A percentile compares a stretch with the other conserved stretches of the same genome.
phyloP scores from a whole-genome alignment of 192 early-diverging fungal species.

The Coemansia aciculifera region DNA sequence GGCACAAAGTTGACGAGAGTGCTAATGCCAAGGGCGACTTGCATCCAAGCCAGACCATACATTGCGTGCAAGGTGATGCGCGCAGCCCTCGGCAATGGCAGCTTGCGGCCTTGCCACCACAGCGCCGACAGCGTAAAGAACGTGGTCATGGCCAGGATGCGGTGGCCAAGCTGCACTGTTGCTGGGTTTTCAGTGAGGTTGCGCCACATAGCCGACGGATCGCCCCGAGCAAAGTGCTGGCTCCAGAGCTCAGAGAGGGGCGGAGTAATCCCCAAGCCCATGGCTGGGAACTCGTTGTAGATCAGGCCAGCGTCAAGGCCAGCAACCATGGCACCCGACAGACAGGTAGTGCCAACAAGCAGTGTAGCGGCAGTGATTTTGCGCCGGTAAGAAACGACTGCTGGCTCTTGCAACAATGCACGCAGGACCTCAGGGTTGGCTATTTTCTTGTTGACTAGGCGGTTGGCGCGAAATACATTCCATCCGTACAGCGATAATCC shows the following conservation, averaged over 20 bases:
- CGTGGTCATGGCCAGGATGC: constrained; percentile 85
- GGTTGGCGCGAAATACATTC: constrained; percentile 71
- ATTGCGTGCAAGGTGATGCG: constrained; percentile 71
- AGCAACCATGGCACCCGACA: constrained; percentile 94
- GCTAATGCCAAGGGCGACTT: constrained; percentile 88
- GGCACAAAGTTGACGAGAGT: constrained; percentile 95
- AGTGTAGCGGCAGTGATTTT: constrained; percentile 35
- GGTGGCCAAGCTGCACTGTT: constrained; percentile 94
- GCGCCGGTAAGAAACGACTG: constrained; percentile 58
- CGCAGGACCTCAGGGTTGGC: constrained; percentile 63
- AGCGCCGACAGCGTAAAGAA: constrained; percentile 68
- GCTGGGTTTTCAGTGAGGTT: constrained; percentile 94
- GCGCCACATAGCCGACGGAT: constrained; percentile 62
- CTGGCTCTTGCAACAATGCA: constrained; percentile 62
- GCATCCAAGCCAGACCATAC: constrained; percentile 71
- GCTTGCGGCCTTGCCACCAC: constrained; percentile 70
- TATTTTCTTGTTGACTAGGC: constrained; percentile 55
- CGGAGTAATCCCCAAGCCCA: constrained; percentile 86
- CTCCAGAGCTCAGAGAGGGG: constrained; percentile 65
- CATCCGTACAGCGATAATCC: constrained; percentile 77
- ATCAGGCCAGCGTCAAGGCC: constrained; percentile 95
- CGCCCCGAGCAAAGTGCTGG: constrained; percentile 31
- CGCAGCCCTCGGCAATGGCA: constrained; percentile 70
- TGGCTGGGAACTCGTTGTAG: constrained; percentile 96
- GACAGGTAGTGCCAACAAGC: constrained; percentile 81